Percentiles rank a stretch among this genome's conserved stretches.
phyloP scores from a whole-genome alignment of 805 yeast genomes.

The Schizosaccharomyces japonicus region DNA sequence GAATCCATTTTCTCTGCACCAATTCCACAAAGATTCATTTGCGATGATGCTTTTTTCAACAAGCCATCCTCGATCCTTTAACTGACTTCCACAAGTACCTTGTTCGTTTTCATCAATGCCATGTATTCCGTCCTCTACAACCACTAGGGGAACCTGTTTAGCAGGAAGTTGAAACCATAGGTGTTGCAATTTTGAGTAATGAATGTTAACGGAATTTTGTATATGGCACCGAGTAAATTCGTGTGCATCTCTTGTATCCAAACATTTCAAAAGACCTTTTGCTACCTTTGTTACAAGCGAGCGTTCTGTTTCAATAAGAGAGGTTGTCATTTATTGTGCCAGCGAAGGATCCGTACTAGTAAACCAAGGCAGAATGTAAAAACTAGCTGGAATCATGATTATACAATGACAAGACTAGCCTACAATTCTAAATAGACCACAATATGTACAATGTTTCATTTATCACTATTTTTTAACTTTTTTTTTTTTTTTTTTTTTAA shows the following conservation, averaged over 20 bases:
- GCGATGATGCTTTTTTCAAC: background rate
- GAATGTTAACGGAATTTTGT: background rate
- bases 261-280: background rate
- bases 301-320: too few species aligned
- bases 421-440: too few species aligned
- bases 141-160: background rate
- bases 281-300: background rate
- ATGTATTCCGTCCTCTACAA: background rate
- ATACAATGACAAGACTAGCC: too few species aligned
- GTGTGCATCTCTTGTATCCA: background rate
- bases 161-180: conserved; percentile 1
- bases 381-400: too few species aligned
- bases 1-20: background rate
- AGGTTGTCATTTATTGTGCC: too few species aligned
- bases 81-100: background rate
- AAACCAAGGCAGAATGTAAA: too few species aligned
- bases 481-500: too few species aligned
- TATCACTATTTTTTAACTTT: too few species aligned
- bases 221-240: background rate
- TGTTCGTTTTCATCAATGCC: background rate
- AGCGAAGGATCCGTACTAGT: too few species aligned
- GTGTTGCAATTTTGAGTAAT: background rate
- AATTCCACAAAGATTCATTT: background rate
- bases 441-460: too few species aligned
- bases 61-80: background rate